Conservation (phyloP, 208 protist genomes). For the Porcisia deanei region DNA sequence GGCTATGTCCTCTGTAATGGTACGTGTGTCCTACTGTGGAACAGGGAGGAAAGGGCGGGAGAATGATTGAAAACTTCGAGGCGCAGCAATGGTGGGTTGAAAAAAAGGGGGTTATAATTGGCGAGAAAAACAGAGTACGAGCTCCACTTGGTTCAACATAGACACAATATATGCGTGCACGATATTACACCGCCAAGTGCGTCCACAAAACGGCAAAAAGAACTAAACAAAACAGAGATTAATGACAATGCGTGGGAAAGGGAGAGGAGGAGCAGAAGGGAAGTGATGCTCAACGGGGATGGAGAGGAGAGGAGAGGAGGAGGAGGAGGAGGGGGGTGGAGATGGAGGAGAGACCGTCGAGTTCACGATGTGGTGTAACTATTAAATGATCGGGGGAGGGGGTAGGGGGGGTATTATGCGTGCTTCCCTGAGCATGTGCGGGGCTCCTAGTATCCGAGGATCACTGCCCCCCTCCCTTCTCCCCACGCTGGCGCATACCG, state of each 20-base stretch:
- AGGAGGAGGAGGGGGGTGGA: background rate
- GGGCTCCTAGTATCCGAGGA: background rate
- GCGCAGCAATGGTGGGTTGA: background rate
- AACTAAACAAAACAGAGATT: background rate
- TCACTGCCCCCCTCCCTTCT: background rate
- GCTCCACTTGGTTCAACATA: background rate
- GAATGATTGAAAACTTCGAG: background rate
- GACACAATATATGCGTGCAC: background rate
- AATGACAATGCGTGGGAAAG: background rate
- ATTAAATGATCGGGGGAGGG: background rate
- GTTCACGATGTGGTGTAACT: background rate
- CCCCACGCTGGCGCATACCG: background rate
- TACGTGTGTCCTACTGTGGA: background rate
- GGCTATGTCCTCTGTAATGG: background rate
- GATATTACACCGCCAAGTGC: background rate
- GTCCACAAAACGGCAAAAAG: constrained; percentile 2
- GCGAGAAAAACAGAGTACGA: background rate
- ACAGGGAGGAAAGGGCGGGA: background rate
- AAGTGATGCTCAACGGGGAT: background rate
- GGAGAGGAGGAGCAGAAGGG: no score
- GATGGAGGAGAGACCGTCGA: background rate
- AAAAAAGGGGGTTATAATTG: background rate
- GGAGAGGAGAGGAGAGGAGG: background rate
- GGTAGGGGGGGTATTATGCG: background rate
- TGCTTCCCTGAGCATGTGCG: background rate